Conservation (phyloP, 2,329 filamentous ascomycete species). For the Verticillium dahliae region DNA sequence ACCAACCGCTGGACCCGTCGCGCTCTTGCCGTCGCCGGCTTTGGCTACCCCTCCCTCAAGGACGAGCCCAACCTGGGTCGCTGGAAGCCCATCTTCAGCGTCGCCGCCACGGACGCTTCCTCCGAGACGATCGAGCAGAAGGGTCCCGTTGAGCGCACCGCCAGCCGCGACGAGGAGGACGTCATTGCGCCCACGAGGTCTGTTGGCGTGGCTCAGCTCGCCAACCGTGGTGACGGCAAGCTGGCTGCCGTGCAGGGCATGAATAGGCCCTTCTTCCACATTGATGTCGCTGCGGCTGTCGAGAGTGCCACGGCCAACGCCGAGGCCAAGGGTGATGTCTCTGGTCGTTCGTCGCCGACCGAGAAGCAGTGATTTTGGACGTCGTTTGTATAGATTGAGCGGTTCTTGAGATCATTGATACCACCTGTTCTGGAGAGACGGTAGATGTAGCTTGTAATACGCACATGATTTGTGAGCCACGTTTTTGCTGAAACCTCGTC, state of each 20-base stretch:
- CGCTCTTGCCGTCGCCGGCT: constrained; percentile 48
- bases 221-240: constrained; percentile 9
- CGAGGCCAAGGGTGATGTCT: constrained; percentile 7
- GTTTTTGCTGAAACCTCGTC: too few relatives aligned
- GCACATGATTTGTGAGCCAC: background rate
- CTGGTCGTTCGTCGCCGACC: background rate
- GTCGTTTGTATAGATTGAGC: background rate
- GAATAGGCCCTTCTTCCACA: constrained; percentile 46
- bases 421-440: background rate
- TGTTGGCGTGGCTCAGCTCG: constrained; percentile 11
- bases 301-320: constrained; percentile 34
- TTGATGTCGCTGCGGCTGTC: constrained; percentile 42
- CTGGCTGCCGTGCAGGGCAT: constrained; percentile 35
- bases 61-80: constrained; percentile 17
- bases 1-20: constrained; percentile 51
- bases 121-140: background rate
- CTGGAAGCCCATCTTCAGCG: constrained; percentile 27
- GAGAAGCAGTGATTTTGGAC: background rate
- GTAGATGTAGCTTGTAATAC: background rate
- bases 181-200: constrained; percentile 2
- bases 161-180: constrained; percentile 10
- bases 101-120: constrained; percentile 17
- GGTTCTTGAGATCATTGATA: background rate
- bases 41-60: constrained; percentile 35
- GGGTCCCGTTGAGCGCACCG: constrained; percentile 1